Evolutionary conservation across 305 asterid species (phyloP).

Genomic region (Fraxinus sp.): DNA sequence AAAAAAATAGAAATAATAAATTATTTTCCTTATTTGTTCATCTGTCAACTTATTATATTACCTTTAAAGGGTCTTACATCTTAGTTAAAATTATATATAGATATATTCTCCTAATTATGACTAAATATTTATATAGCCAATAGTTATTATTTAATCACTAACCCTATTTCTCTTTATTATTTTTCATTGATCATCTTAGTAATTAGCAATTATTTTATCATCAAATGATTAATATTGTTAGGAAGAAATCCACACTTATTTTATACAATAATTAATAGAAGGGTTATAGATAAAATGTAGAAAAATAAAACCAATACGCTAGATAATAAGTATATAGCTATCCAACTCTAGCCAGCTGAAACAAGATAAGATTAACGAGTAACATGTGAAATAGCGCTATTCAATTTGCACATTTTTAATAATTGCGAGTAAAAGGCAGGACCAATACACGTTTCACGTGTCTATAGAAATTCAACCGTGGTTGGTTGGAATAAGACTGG

Average conservation of each 20-base stretch:
- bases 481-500: background rate
- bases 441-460: background rate
- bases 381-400: background rate
- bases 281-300: background rate
- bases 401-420: background rate
- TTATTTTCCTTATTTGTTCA: background rate
- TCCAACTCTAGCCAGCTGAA: background rate
- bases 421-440: background rate
- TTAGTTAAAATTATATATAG: background rate
- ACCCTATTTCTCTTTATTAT: background rate
- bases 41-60: background rate
- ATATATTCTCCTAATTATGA: background rate
- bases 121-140: background rate
- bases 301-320: too few relatives aligned
- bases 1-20: background rate
- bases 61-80: background rate
- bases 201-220: background rate
- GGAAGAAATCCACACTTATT: background rate
- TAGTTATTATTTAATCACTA: background rate
- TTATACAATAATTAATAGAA: background rate
- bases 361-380: background rate
- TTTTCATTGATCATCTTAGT: background rate
- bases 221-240: background rate
- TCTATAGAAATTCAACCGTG: background rate
- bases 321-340: background rate